These are phyloP conservation scores for Rhodotorula kratochvilovae DNA, from an alignment of 768 basidiomycete genomes.

Conservation along the genomic window DNA sequence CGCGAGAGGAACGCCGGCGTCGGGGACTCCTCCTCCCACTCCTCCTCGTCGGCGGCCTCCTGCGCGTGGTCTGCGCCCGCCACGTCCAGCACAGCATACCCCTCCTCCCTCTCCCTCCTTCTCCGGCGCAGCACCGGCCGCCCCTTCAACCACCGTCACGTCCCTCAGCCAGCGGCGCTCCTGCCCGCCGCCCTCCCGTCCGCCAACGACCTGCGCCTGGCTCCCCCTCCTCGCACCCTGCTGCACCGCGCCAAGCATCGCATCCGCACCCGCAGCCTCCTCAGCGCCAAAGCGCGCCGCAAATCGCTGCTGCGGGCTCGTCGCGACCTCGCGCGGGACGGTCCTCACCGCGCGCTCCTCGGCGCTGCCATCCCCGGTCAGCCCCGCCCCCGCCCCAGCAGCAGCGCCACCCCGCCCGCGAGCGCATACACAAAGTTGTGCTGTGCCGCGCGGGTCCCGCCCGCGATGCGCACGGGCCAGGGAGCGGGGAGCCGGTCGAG, in stretches of 20 bases:
- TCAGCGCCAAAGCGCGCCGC: conserved; percentile 17
- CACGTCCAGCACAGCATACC: background rate
- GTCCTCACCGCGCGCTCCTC: background rate
- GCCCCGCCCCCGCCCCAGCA: no score
- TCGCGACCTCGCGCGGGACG: conserved; percentile 25
- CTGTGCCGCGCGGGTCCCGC: background rate
- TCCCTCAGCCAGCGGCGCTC: conserved; percentile 3
- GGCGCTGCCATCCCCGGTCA: background rate
- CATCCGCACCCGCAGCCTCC: background rate
- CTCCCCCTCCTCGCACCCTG: background rate
- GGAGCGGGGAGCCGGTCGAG: background rate
- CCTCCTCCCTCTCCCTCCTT: background rate
- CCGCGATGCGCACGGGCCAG: background rate
- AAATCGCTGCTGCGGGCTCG: conserved; percentile 26
- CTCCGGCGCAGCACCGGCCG: background rate
- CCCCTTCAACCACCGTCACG: conserved; percentile 17
- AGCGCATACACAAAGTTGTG: conserved; percentile 28
- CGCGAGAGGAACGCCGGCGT: background rate
- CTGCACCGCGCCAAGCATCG: background rate
- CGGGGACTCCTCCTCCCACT: background rate
- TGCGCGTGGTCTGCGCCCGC: background rate
- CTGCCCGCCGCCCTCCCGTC: background rate
- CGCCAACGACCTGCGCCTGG: no score
- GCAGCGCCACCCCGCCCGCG: background rate
- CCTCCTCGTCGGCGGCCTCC: background rate